Conservation (phyloP, 176 grass and related monocot genomes). For the Urochloa ruziziensis region DNA sequence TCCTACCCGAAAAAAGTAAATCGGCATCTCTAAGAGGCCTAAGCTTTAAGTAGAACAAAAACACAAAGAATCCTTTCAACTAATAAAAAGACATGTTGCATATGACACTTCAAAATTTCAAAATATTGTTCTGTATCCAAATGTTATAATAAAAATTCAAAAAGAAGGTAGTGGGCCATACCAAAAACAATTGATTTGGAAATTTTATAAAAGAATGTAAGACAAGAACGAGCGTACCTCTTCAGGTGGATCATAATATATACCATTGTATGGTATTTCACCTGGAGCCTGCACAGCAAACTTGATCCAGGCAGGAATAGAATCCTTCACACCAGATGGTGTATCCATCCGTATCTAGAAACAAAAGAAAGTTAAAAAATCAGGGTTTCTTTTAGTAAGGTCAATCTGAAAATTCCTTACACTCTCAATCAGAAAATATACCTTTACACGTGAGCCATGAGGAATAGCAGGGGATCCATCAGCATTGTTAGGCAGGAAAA, state of each 20-base stretch:
- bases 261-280: constrained; percentile 93
- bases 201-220: constrained; percentile 39
- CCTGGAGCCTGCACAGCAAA: constrained; percentile 81
- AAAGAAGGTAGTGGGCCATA: constrained; percentile 30
- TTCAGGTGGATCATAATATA: constrained; percentile 96
- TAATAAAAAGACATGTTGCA: constrained; percentile 6
- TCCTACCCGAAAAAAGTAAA: background rate
- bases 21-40: background rate
- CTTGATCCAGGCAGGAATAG: constrained; percentile 97
- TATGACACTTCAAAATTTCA: constrained; percentile 34
- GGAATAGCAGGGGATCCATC: constrained; percentile 85
- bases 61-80: background rate
- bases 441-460: constrained; percentile 95
- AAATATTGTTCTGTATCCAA: constrained; percentile 5
- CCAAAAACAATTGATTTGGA: constrained; percentile 43
- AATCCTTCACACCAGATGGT: constrained; percentile 91
- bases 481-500: constrained; percentile 84
- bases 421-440: constrained; percentile 19
- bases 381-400: background rate
- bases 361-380: background rate
- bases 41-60: constrained; percentile 17
- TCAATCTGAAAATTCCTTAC: constrained; percentile 19
- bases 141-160: background rate
- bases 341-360: constrained; percentile 89
- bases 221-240: constrained; percentile 48